Evolutionary conservation across 768 basidiomycete genomes (phyloP), one percentile per base, ranked within the genome.

Genomic region (Trametes cingulata): DNA sequence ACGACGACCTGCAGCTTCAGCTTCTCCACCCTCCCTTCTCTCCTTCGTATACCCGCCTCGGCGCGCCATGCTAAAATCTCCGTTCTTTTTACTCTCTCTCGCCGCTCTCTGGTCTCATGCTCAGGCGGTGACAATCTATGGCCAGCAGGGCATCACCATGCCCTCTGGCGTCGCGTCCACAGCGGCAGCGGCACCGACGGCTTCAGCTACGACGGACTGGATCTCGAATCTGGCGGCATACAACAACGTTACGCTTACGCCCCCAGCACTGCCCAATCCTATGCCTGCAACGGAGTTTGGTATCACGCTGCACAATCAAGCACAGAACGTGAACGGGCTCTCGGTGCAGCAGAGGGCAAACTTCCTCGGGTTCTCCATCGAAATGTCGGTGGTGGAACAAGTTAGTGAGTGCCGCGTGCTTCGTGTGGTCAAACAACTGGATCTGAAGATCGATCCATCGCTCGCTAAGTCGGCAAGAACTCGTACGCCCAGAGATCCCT

Each of bases 281-380:
- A 35, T 57, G 20, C 59, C 69, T 9, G 35, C 63, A 15, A 64
- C 65, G 10, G 25, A 68, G 48, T 68, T 72, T 50, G 64, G 70
- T 35, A 58, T 40, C 71, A 73, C 36, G 59, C 66, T 40, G 25
- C 66, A 15, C 60, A 69, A 59, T 62, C 69, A 55, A 58, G 69
- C 58, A 46, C 66, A 50, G 24, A 45, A 58, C 20, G 63, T 56
- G 37, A 37, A 36, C 2, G 74, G 71, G 3, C 65, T 85, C 37
- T 78, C 78, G 3, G 78, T 80, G 40, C 67, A 68, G 6, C 75
- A 78, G 58, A 67, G 69, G 27, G 85, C 82, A 19, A 78, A 82
- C n/a, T 91, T 90, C 68, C 78, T 85, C 52, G 89, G 88, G 2
- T 90, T 91, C 69, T 88, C 85, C 5, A 80, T 92, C 41, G 90